phyloP scores from a whole-genome alignment of 768 basidiomycete species.

The Sporobolomyces phaffii region DNA sequence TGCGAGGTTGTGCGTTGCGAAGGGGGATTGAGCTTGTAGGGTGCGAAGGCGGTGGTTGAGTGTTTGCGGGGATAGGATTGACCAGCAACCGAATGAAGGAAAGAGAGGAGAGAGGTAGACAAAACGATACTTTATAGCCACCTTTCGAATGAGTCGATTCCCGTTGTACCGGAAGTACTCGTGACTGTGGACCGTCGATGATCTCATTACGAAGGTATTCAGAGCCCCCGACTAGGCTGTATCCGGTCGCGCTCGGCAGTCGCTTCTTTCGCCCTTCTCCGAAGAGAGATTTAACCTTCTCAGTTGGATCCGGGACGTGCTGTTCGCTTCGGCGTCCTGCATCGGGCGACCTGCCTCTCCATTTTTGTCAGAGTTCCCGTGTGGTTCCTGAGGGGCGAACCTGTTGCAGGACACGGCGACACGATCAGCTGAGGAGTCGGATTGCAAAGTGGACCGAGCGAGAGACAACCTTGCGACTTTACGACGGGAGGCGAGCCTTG shows the following conservation, averaged over 20 bases:
- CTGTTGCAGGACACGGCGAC: too few relatives aligned
- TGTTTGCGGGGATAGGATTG: not conserved
- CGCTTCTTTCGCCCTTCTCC: not conserved
- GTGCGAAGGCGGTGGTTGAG: not conserved
- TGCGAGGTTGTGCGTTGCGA: not conserved
- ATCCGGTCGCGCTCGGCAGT: slow-evolving; percentile 6
- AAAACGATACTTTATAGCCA: not conserved
- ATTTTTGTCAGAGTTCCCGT: too few relatives aligned
- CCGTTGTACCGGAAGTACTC: not conserved
- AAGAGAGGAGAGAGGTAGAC: not conserved
- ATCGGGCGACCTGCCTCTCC: not conserved
- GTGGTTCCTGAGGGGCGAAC: too few relatives aligned
- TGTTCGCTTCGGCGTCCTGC: not conserved
- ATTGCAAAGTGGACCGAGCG: not conserved
- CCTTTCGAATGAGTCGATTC: not conserved
- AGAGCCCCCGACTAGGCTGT: not conserved
- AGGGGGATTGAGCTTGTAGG: not conserved
- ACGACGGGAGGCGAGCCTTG: too few relatives aligned
- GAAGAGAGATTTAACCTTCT: not conserved
- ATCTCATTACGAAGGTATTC: not conserved
- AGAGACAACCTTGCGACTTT: too few relatives aligned
- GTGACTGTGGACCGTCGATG: not conserved
- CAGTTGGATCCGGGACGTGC: not conserved
- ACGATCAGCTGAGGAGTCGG: slow-evolving; percentile 1
- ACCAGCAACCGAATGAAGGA: slow-evolving; percentile 11